A percentile compares a stretch with the other conserved stretches of the same genome.
Conservation (phyloP, 768 basidiomycete species). For the Suillus luteus region DNA sequence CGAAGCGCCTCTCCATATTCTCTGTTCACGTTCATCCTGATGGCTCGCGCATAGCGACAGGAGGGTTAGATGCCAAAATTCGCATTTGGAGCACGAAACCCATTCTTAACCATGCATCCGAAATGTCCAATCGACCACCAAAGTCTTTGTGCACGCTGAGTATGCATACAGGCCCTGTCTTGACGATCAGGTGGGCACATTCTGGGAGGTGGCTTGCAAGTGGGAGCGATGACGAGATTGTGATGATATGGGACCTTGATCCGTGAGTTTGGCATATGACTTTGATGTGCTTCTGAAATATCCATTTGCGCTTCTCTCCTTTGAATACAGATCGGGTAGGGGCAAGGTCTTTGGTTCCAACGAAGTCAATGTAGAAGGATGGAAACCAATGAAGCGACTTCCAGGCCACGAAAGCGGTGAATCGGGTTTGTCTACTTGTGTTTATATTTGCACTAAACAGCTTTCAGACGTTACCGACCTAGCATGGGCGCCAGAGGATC, state of each 20-base stretch:
- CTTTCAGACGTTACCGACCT: constrained; percentile 87
- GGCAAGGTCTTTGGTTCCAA: constrained; percentile 94
- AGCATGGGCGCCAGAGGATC: constrained; percentile 92
- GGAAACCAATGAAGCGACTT: constrained; percentile 91
- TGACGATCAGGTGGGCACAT: constrained; percentile 92
- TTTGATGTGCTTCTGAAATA: constrained; percentile 11
- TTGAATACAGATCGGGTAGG: constrained; percentile 58
- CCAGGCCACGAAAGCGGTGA: constrained; percentile 94
- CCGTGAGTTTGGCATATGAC: constrained; percentile 59
- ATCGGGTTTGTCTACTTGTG: constrained; percentile 24
- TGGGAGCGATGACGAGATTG: constrained; percentile 93
- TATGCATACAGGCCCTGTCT: constrained; percentile 92
- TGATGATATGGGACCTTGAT: constrained; percentile 97
- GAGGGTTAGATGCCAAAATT: constrained; percentile 93
- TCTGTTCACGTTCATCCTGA: constrained; percentile 95
- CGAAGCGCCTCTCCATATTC: constrained; percentile 83
- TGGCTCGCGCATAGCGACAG: constrained; percentile 95
- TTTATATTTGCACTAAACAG: constrained; percentile 12
- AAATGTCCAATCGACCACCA: constrained; percentile 69
- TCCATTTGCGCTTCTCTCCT: constrained; percentile 12
- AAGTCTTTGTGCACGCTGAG: constrained; percentile 89
- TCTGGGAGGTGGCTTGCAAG: constrained; percentile 93
- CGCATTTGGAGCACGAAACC: constrained; percentile 98
- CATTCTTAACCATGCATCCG: constrained; percentile 75
- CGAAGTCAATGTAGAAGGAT: constrained; percentile 95